Evolutionary conservation across 73 alveolate genomes (phyloP), one percentile per base, ranked within the genome.

Genomic region (Stentor roeselii): DNA sequence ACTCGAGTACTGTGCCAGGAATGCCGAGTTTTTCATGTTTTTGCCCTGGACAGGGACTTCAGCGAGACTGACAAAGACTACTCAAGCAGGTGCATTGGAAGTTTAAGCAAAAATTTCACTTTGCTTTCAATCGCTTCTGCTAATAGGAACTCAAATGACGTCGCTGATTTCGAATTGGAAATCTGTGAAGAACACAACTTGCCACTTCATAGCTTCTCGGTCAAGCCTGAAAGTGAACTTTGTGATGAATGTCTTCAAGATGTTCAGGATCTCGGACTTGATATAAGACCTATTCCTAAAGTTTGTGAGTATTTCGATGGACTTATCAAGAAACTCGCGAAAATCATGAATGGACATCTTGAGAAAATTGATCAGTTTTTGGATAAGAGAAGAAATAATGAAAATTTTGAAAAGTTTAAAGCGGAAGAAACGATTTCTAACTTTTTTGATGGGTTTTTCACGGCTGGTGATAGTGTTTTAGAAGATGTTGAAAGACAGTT

Each of bases 191-290:
- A 76, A 32, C 84, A 76, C 39, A 35, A 76, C 2, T 3, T 39
- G 2, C 60, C 74, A 21, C n/a, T 76, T n/a, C 84, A 76, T 76
- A 36, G 82, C 34, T 76, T 27, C 39, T n/a, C 74, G 6, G 84
- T 36, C n/a, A 76, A 76, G 59, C 84, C 84, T 0, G 32, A n/a
- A n/a, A 41, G 75, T 38, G 32, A 36, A n/a, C 39, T 37, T 6
- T 76, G 84, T 76, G 74, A 76, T 76, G 67, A 76, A 34, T 76
- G 84, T 38, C 6, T 76, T 21, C 38, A 76, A 35, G 84, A 76
- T 36, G n/a, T 39, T 2, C 38, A 34, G 1, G 74, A 76, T 14
- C 39, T n/a, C 39, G 34, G 37, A 1, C 34, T 76, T 36, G 39
- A 15, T 6, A 39, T 76, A 27, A 76, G 39, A 40, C 84, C 84